Base-by-base conservation (phyloP, 306 rosid genomes). In the Potentilla sterilis region DNA sequence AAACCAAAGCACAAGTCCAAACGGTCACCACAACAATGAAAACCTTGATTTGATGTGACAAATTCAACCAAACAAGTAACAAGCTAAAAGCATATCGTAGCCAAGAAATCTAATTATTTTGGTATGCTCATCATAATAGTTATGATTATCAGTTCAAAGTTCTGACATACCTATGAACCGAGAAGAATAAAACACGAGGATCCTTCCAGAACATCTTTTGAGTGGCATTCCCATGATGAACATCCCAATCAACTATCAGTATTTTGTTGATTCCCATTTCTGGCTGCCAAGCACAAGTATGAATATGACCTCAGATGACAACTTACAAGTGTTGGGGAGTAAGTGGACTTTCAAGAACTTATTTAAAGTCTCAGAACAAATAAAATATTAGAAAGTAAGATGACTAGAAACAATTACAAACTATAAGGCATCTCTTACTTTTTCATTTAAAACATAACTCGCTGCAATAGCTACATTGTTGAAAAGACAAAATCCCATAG, bases 191-290 rank as follows among this genome's bases (percentile, higher is more conserved):
- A 79, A 92, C 97, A 41, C 87, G 97, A 74, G 96, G 81, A 80
- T 95, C 97, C 61, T 77, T 77, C 93, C 89, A 92, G 77, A 95
- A 95, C 93, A 82, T 85, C 82, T 95, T 95, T 80, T 92, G 99
- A 18, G 99, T 95, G 64, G 92, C 99, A 79, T 95, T 95, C 69
- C 99, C 99, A 75, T 95, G 99, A 87, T 95, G 99, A 13, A 95
- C 93, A 44, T 95, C 99, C 99, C 99, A 95, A 82, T 95, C 99
- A 82, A 95, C 99, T 21, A 95, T 88, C 78, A 95, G 79, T 69
- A 95, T 85, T 73, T 88, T 90, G 61, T 89, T 88, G 22, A 92
- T 81, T 4, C 92, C 96, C 81, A 90, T 59, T 69, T 92, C 96
- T 58, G 90, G 96, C 99, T 95, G 97, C 82, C 78, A 76, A 75